Conservation (phyloP, 2,329 filamentous ascomycete genomes). For the Epichloe sp. region DNA sequence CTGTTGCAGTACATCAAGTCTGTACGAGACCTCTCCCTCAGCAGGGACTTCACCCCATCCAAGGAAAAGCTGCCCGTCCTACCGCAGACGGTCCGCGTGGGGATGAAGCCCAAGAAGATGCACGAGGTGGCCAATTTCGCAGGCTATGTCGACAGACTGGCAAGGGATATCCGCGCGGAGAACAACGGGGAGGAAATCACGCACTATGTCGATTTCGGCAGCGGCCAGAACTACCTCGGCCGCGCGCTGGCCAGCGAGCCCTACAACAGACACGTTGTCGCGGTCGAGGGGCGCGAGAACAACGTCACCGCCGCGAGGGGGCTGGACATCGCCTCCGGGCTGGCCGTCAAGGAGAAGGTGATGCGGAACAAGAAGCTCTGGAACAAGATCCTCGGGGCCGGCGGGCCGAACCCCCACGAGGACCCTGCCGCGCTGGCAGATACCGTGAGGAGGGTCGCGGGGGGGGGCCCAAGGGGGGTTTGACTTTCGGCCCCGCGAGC, state of each 20-base stretch:
- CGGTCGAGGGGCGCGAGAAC: constrained; percentile 75
- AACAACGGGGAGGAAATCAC: constrained; percentile 51
- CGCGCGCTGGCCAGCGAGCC: constrained; percentile 72
- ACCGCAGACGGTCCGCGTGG: constrained; percentile 61
- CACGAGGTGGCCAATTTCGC: constrained; percentile 90
- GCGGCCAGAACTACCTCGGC: constrained; percentile 91
- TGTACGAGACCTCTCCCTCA: constrained; percentile 56
- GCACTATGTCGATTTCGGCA: constrained; percentile 91
- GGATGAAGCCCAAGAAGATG: constrained; percentile 92
- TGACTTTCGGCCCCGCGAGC: constrained; percentile 35
- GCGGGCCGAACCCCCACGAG: constrained; percentile 19
- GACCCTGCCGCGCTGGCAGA: constrained; percentile 26
- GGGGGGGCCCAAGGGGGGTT: constrained; percentile 19
- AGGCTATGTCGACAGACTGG: constrained; percentile 58
- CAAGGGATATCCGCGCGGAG: constrained; percentile 35
- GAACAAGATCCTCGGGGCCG: constrained; percentile 34
- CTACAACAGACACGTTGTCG: constrained; percentile 77
- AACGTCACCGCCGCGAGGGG: constrained; percentile 77
- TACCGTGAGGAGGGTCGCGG: constrained; percentile 21
- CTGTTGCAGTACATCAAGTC: constrained; percentile 60
- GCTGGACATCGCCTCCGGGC: constrained; percentile 70
- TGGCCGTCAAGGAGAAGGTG: constrained; percentile 59
- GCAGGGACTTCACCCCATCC: constrained; percentile 40
- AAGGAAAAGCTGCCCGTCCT: constrained; percentile 40
- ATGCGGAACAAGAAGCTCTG: constrained; percentile 77